These are phyloP conservation scores for Earliella scabrosa DNA, from an alignment of 1,284 basidiomycete species.

Conservation along the genomic window DNA sequence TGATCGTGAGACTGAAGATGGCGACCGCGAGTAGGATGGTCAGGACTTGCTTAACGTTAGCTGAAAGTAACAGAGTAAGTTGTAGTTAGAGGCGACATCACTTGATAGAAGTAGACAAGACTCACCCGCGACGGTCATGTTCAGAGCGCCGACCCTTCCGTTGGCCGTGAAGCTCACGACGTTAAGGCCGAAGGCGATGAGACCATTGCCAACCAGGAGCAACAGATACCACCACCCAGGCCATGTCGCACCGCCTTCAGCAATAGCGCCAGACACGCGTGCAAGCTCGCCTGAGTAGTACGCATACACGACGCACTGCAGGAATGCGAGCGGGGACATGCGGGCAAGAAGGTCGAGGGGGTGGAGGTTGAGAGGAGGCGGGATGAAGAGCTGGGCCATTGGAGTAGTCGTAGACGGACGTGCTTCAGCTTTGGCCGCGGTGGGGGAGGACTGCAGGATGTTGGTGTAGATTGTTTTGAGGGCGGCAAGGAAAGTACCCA, in stretches of 20 bases:
- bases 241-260: conserved; percentile 44
- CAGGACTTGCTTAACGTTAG: conserved; percentile 93
- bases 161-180: conserved; percentile 93
- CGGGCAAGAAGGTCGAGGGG: conserved; percentile 85
- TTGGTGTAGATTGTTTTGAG: conserved; percentile 92
- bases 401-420: conserved; percentile 13
- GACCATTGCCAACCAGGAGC: conserved; percentile 76
- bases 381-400: conserved; percentile 35
- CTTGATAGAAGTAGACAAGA: conserved; percentile 9
- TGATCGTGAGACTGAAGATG: conserved; percentile 84
- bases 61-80: conserved; percentile 39
- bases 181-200: conserved; percentile 89
- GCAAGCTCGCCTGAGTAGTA: conserved; percentile 80
- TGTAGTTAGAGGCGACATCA: no score
- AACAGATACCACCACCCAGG: conserved; percentile 47
- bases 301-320: conserved; percentile 82
- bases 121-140: conserved; percentile 87
- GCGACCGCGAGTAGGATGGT: conserved; percentile 85
- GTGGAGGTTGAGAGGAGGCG: conserved; percentile 64
- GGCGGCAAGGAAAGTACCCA: conserved; percentile 89
- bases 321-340: conserved; percentile 87
- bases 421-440: conserved; percentile 16
- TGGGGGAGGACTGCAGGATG: conserved; percentile 61
- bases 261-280: conserved; percentile 47
- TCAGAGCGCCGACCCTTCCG: conserved; percentile 83